Evolutionary conservation across 2,329 filamentous ascomycete species (phyloP).

Genomic region (Zymoseptoria crescenta): DNA sequence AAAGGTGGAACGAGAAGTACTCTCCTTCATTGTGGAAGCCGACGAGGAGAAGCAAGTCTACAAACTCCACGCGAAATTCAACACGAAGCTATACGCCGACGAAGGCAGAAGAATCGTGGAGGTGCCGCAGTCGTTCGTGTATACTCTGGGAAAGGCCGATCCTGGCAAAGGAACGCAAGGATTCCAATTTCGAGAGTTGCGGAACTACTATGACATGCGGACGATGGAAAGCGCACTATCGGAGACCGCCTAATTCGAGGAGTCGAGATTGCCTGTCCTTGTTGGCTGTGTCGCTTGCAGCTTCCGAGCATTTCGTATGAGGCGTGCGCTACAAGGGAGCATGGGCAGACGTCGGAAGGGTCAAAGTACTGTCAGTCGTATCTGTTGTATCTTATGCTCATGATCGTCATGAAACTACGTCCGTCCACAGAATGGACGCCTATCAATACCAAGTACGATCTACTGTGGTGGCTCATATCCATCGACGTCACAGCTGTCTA

Average conservation of each 20-base stretch:
- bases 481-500: conserved; percentile 7
- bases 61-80: conserved; percentile 6
- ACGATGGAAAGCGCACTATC: conserved; percentile 6
- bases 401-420: too few species aligned
- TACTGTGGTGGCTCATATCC: not conserved
- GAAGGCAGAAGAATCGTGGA: conserved; percentile 1
- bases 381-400: too few species aligned
- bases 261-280: not conserved
- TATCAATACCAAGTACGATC: not conserved
- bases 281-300: not conserved
- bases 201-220: conserved; percentile 14
- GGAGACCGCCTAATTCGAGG: not conserved
- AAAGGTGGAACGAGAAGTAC: conserved; percentile 5
- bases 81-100: conserved; percentile 4
- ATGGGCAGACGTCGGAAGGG: too few species aligned
- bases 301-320: not conserved
- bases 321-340: too few species aligned
- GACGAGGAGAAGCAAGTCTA: conserved; percentile 1
- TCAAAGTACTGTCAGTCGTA: too few species aligned
- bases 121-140: conserved; percentile 10
- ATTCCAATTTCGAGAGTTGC: conserved; percentile 10
- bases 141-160: conserved; percentile 9
- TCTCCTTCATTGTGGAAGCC: conserved; percentile 6
- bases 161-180: conserved; percentile 7
- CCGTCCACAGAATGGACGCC: too few species aligned